Conservation (phyloP, 1,284 basidiomycete species). For the Takashimella koratensis region DNA sequence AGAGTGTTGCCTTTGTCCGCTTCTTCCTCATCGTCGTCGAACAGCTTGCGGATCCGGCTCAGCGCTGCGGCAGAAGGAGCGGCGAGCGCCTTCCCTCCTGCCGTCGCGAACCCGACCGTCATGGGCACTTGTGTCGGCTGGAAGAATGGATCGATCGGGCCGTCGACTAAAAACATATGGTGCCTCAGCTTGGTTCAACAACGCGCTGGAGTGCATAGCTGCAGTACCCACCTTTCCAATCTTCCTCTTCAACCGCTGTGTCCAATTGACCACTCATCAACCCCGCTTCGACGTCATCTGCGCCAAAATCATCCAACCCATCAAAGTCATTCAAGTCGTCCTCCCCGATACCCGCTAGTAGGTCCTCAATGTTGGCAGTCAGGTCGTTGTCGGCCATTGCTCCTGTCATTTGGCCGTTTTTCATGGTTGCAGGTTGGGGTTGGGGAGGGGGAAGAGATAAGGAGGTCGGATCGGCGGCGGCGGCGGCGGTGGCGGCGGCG, state of each 20-base stretch:
- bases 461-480: too few relatives aligned
- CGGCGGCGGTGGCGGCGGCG: too few relatives aligned
- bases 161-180: conserved; percentile 1
- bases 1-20: neutral
- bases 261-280: neutral
- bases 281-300: neutral
- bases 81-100: conserved; percentile 19
- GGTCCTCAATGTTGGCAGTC: conserved; percentile 21
- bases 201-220: neutral
- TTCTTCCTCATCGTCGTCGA: conserved; percentile 2
- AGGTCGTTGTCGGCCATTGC: neutral
- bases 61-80: conserved; percentile 30
- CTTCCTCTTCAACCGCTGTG: neutral
- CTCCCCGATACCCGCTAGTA: conserved; percentile 31
- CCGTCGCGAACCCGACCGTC: conserved; percentile 32
- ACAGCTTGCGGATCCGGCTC: conserved; percentile 16
- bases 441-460: too few relatives aligned
- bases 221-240: neutral
- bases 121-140: conserved; percentile 12
- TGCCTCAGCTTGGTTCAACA: neutral
- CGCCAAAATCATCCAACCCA: conserved; percentile 16
- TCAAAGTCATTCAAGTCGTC: conserved; percentile 37
- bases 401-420: too few relatives aligned
- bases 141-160: conserved; percentile 4
- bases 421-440: too few relatives aligned